These are phyloP conservation scores for Drosera capensis DNA, from an alignment of 148 eudicot genomes.

Conservation along the genomic window DNA sequence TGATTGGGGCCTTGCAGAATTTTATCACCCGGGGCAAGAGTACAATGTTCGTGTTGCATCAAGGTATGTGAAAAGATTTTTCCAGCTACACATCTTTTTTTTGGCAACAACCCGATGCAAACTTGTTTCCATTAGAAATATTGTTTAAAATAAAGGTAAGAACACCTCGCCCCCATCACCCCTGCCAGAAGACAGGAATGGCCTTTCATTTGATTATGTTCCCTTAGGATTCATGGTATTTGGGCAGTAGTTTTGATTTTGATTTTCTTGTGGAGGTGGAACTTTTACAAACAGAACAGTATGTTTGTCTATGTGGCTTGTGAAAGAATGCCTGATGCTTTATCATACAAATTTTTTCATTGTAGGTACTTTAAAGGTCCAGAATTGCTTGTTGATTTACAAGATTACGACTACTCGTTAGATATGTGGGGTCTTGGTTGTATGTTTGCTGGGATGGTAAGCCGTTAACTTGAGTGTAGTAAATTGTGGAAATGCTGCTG, in stretches of 20 bases:
- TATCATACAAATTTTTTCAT: background rate
- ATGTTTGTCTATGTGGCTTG: no score
- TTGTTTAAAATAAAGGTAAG: no score
- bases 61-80: constrained; percentile 26
- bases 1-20: constrained; percentile 88
- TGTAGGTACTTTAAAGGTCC: constrained; percentile 97
- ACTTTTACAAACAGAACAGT: no score
- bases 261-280: no score
- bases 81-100: background rate
- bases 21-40: constrained; percentile 71
- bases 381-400: constrained; percentile 95
- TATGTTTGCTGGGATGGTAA: constrained; percentile 99
- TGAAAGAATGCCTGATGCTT: no score
- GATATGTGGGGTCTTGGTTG: constrained; percentile 99
- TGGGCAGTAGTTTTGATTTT: no score
- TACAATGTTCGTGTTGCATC: constrained; percentile 92
- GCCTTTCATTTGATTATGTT: no score
- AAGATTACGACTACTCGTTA: constrained; percentile 95
- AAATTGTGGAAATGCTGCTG: background rate
- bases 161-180: no score
- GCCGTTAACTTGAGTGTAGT: background rate
- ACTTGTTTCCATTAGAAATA: no score
- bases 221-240: no score
- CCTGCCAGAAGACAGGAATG: no score
- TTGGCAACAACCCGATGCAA: no score